Evolutionary conservation across 2,329 filamentous ascomycete species (phyloP), one percentile per base, ranked within the genome.

Genomic region (Dothidotthia symphoricarpi): DNA sequence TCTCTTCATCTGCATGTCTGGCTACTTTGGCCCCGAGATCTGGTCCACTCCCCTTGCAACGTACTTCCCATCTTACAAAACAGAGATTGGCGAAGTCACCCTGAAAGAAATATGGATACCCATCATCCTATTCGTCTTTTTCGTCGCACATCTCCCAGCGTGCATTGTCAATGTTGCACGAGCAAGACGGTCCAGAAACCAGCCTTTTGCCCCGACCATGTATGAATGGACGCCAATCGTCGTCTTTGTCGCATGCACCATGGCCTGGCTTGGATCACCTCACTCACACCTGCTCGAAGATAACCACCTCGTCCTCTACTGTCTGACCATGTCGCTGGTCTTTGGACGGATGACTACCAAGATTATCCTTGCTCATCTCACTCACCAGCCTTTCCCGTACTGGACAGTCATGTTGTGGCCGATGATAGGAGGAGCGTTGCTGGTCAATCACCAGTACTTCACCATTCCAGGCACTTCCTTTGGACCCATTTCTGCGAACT

Each of bases 291-390:
- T 98, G 25, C 78, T 94, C 61, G 70, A 72, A 24, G 82, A 95
- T 43, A 96, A 97, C 70, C 86, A 93, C 60, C 79, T 98, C 1
- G 82, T 94, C 9, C 79, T 97, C 31, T 95, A 95, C 68, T 96
- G 90, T 72, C 70, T 95, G 43, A 95, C 88, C 43, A 86, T 97
- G 76, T 86, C 88, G n/a, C 90, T 97, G 57, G 93, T 96, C 42
- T 97, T 98, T 67, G 93, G 93, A 24, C 85, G 93, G 53, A 89
- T 98, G 84, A 97, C 93, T 0, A 98, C 93, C 26, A 98, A 97
- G 75, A 97, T 97, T 69, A 98, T 98, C 62, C 82, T 98, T 13
- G 91, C 93, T 3, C 93, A 98, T 68, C 75, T 98, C 34, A 93
- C 93, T 2, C 82, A 82, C 47, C 93, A 97, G 66, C 87, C 91